These are phyloP conservation scores for Juncus inflexus DNA, from an alignment of 176 grass and related monocot genomes.

Conservation along the genomic window DNA sequence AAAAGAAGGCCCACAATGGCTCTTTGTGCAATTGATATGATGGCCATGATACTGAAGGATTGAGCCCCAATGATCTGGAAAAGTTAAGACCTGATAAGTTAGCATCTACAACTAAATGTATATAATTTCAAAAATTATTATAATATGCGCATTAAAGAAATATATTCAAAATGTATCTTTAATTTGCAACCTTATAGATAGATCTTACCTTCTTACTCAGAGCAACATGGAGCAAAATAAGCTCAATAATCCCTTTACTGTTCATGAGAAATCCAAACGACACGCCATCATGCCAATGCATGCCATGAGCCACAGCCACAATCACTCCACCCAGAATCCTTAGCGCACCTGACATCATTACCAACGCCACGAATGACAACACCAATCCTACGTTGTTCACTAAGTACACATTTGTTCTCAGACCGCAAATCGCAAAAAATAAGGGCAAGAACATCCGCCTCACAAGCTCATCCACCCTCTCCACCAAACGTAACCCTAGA, in stretches of 20 bases:
- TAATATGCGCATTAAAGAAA: background rate
- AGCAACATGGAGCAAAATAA: slow-evolving; percentile 65
- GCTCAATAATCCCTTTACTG: slow-evolving; percentile 59
- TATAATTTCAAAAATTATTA: background rate
- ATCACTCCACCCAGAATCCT: slow-evolving; percentile 37
- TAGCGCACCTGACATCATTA: slow-evolving; percentile 8
- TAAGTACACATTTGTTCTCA: slow-evolving; percentile 36
- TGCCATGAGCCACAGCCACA: slow-evolving; percentile 34
- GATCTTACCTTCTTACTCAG: slow-evolving; percentile 45
- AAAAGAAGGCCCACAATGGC: slow-evolving; percentile 46
- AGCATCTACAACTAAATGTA: background rate
- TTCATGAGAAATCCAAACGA: slow-evolving; percentile 72
- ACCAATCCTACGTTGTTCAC: slow-evolving; percentile 14
- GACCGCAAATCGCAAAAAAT: slow-evolving; percentile 65
- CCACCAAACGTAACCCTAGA: slow-evolving; percentile 48
- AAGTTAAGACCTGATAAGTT: background rate
- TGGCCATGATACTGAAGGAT: slow-evolving; percentile 63
- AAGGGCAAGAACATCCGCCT: slow-evolving; percentile 47
- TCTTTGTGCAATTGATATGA: slow-evolving; percentile 53
- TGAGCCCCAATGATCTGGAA: slow-evolving; percentile 51
- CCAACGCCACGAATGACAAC: slow-evolving; percentile 14
- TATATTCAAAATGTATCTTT: background rate
- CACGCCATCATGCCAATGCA: slow-evolving; percentile 49
- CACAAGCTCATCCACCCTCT: slow-evolving; percentile 69
- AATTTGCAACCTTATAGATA: slow-evolving; percentile 7